Percentiles rank a stretch among this genome's conserved stretches.
Conservation (phyloP, 768 basidiomycete genomes). For the Rhodosporidiobolus odoratus region DNA sequence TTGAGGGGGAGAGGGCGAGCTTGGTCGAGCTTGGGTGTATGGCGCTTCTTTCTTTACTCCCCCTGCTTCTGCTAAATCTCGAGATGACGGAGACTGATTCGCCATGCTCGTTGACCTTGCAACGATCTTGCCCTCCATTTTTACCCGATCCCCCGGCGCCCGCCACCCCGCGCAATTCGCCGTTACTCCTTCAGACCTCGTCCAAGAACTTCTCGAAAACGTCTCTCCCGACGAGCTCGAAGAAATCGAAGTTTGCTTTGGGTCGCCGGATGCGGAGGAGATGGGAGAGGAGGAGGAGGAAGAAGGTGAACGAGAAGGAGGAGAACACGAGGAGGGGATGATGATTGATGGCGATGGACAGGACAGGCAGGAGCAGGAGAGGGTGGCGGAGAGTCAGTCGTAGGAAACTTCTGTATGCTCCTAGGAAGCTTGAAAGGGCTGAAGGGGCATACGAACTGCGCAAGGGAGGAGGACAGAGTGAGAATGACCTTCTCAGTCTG, state of each 20-base stretch:
- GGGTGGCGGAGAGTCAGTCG: neutral
- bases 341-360: neutral
- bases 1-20: neutral
- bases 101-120: neutral
- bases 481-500: no score
- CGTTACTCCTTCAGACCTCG: slow-evolving; percentile 15
- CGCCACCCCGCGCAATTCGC: neutral
- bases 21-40: slow-evolving; percentile 25
- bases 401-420: neutral
- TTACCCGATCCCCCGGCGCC: neutral
- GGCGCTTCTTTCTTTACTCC: neutral
- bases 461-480: no score
- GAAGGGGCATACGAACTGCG: no score
- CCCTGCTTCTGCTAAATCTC: neutral
- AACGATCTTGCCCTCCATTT: neutral
- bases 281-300: slow-evolving; percentile 6
- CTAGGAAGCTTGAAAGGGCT: no score
- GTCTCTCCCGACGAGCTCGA: slow-evolving; percentile 27
- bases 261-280: neutral
- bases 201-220: slow-evolving; percentile 36
- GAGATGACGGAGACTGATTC: neutral
- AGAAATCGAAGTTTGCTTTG: slow-evolving; percentile 31
- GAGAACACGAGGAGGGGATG: neutral
- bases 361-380: neutral
- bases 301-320: neutral